Evolutionary conservation across 768 basidiomycete species (phyloP), one percentile per base, ranked within the genome.

Genomic region (Lactarius hengduanensis): DNA sequence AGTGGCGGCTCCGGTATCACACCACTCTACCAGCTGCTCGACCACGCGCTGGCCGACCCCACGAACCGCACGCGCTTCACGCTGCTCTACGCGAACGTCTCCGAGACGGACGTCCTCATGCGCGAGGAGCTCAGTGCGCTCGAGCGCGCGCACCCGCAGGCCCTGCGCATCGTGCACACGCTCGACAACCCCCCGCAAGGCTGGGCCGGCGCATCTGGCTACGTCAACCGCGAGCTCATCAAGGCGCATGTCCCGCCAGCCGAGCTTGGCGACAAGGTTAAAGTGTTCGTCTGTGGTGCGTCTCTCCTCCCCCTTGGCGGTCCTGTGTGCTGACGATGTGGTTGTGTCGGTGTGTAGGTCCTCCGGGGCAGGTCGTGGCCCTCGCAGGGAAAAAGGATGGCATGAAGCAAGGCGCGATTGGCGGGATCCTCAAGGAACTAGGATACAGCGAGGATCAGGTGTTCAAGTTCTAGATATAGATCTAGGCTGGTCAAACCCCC

Each of bases 1-100:
- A 93, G 92, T 40, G 97, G 97, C 61, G 97, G 97, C 62, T 90
- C 87, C 70, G 97, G 97, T 75, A 94, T 98, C 68, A 90, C 92
- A 10, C 92, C 92, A 2, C 83, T 94, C 56, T 94, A 91, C 79
- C 92, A 94, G 77, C 78, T 97, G 72, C 74, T 96, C 55, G 81
- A 81, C 54, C 86, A 94, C 74, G 89, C 92, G 10, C 84, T 89
- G 65, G 71, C 86, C 1, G 88, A 92, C 73, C 82, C 84, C 38
- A 71, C 77, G 50, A 97, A 98, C 85, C 93, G 88, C 80, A 98
- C 97, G 67, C 94, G 94, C 72, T 97, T 93, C 81, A 96, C 89
- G 57, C 82, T 98, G 63, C 79, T 99, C 72, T 98, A 91, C 78
- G 88, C 92, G 45, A 98, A 98, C 76, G 83, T 94, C 45, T 85